phyloP scores from a whole-genome alignment of 1,284 basidiomycete genomes.

The Pisolithus thermaeus region DNA sequence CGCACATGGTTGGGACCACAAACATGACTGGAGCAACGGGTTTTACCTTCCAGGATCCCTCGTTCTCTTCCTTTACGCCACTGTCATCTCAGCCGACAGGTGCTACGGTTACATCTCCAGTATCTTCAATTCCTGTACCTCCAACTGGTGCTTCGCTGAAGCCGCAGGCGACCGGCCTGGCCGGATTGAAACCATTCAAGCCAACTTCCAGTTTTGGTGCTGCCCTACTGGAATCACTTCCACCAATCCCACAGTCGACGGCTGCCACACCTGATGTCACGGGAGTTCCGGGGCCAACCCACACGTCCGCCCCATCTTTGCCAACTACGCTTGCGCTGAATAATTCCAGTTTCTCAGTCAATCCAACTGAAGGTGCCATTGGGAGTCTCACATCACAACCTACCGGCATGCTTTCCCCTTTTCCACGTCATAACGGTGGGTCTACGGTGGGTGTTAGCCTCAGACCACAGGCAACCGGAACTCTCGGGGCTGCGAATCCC shows the following conservation, averaged over 20 bases:
- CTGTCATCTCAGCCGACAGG: slow-evolving; percentile 48
- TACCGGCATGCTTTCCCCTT: slow-evolving; percentile 17
- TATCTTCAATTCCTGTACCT: slow-evolving; percentile 25
- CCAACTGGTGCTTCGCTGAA: slow-evolving; percentile 37
- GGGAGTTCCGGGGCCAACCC: slow-evolving; percentile 15
- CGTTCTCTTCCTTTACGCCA: slow-evolving; percentile 38
- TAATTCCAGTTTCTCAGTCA: slow-evolving; percentile 8
- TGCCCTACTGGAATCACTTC: slow-evolving; percentile 71
- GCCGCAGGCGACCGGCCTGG: slow-evolving; percentile 78
- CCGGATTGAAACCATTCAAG: slow-evolving; percentile 85
- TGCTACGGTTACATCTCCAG: slow-evolving; percentile 33
- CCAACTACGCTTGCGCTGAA: slow-evolving; percentile 8
- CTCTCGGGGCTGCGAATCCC: slow-evolving; percentile 58
- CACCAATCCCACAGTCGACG: slow-evolving; percentile 59
- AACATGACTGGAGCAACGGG: slow-evolving; percentile 33
- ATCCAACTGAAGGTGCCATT: slow-evolving; percentile 8
- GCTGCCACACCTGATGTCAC: slow-evolving; percentile 43
- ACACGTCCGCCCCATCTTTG: slow-evolving; percentile 16
- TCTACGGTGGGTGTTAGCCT: slow-evolving; percentile 54
- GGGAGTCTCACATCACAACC: slow-evolving; percentile 21
- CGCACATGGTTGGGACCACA: slow-evolving; percentile 28
- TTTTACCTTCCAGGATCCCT: slow-evolving; percentile 43
- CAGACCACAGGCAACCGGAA: slow-evolving; percentile 67
- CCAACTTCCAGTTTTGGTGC: slow-evolving; percentile 87
- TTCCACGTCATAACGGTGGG: slow-evolving; percentile 28